Evolutionary conservation across 2,329 filamentous ascomycete species (phyloP), one percentile per base, ranked within the genome.

Genomic region (Calonectria hongkongensis): DNA sequence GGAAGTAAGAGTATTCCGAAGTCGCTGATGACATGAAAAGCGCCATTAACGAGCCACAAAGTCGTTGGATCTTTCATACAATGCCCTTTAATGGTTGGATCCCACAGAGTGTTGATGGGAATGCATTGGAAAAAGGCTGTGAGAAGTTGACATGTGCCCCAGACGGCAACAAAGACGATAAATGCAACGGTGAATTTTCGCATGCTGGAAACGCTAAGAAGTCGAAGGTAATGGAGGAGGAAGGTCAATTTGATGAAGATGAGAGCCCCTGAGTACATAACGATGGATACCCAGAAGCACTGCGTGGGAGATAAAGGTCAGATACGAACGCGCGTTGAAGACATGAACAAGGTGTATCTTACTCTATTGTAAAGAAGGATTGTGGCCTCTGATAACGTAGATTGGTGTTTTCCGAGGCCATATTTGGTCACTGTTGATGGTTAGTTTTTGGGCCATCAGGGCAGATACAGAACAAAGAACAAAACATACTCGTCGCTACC

Each of bases 211-310:
- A 76, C 36, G 0, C 66, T 64, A 10, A 78, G 63, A 3, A 77
- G 66, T 15, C 76, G 64, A 15, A 73, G 75, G 13, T 78, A 78
- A 0, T 78, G 75, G 0, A 78, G 45, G 6, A 78, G 51, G 13
- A 78, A 76, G 3, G 75, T 69, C 73, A 78, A 56, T 18, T 73
- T 77, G 16, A 45, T 36, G 15, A 45, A 72, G 28, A 67, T 70
- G 0, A 78, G 47, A 3, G 62, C 68, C 12, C 60, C 47, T 7
- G 66, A 18, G 43, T 76, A 76, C 18, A 76, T 66, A 1, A 77
- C 25, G 1, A 67, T 5, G 13, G 56, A 51, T 2, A 78, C 27
- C 21, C 73, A 78, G 48, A 77, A 56, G 5, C 54, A 62, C 76
- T 78, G 1, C 0, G 33, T 1, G 50, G 33, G 41, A 39, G 18